Base-by-base conservation (phyloP, 345 rosid genomes). In the Gossypium ekmanianum region DNA sequence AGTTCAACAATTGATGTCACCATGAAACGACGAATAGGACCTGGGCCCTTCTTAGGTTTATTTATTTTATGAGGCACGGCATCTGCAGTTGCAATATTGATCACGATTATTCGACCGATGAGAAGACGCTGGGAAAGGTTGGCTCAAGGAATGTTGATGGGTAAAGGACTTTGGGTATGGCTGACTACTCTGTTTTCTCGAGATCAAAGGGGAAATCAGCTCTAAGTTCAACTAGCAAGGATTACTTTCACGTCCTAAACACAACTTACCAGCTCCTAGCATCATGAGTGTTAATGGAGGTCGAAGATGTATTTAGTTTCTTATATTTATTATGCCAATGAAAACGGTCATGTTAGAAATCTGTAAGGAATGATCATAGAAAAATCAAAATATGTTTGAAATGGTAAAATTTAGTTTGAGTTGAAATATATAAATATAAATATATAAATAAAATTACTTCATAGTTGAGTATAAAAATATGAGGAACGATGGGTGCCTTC, bases 141-240 rank as follows among this genome's bases (percentile, higher is more conserved):
- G 18, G 17, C 74, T 24, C 14, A 68, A 6, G 47, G 34, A 51
- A 43, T 68, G 50, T 61, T 61, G 66, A 50, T 41, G 26, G 54
- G 63, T 1, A 74, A 63, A 74, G 77, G 64, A 22, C 56, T 78
- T 39, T 68, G 70, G 77, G 26, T 22, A 11, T 67, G 77, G 77
- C 13, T 73, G 13, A 39, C 34, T 3, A 9, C 81, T 5, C 20
- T 74, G 29, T 41, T 74, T 16, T 24, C 47, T 3, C 24, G 5
- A 58, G 67, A 59, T 7, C 64, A 68, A 29, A 50, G 61, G 22
- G 71, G 41, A 51, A 29, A 47, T 16, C 68, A 73, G 18, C 22
- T 18, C 12, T 7, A 22, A 22, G 14, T 22, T 24, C 29, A 71
- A 50, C 57, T 16, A 50, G 2, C 59, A 16, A 50, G 59, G 24